phyloP scores from a whole-genome alignment of 2,329 filamentous ascomycete genomes.

The Leptosphaerulina australis region DNA sequence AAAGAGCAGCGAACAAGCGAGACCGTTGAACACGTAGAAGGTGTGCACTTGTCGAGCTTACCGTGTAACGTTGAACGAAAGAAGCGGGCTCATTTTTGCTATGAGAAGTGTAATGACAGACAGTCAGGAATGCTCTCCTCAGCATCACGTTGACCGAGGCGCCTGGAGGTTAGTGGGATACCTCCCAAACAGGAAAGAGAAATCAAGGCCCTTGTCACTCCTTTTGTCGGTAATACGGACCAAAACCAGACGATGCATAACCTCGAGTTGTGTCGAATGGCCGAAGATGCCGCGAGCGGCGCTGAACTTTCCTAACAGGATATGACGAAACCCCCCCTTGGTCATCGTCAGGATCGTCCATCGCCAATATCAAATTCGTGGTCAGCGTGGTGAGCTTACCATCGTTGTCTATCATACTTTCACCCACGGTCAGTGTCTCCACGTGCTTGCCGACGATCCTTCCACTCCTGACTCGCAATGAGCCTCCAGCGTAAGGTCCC shows the following conservation, averaged over 20 bases:
- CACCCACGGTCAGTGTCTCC: conserved; percentile 13
- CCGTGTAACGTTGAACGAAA: neutral
- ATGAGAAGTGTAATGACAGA: neutral
- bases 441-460: conserved; percentile 20
- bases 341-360: conserved; percentile 8
- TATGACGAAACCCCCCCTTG: neutral
- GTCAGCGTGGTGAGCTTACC: conserved; percentile 2
- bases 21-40: conserved; percentile 2
- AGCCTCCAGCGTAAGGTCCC: conserved; percentile 6
- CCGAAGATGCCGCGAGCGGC: neutral
- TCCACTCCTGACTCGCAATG: conserved; percentile 12
- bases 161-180: neutral
- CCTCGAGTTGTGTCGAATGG: neutral
- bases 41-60: conserved; percentile 3
- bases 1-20: neutral
- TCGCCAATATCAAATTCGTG: conserved; percentile 4
- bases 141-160: neutral
- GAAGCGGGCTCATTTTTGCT: neutral
- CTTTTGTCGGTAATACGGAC: neutral
- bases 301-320: neutral
- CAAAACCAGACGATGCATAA: neutral
- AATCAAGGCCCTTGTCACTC: neutral
- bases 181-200: neutral
- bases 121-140: neutral
- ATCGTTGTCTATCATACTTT: conserved; percentile 2